Evolutionary conservation across 345 rosid species (phyloP).

Genomic region (Passiflora organensis): DNA sequence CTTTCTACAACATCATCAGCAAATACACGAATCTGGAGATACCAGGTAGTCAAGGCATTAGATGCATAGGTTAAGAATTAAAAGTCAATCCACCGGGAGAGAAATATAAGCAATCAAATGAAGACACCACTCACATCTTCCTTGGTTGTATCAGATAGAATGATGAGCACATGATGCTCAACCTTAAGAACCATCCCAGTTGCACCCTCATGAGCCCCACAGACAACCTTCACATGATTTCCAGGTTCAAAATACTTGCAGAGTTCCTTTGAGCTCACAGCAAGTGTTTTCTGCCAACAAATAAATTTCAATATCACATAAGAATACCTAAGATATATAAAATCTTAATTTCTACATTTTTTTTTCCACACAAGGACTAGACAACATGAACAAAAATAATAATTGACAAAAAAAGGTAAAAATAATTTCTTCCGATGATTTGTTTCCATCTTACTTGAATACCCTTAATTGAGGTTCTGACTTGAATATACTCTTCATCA

Average conservation of each 20-base stretch:
- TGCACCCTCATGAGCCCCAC: conserved; percentile 89
- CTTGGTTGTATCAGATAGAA: conserved; percentile 87
- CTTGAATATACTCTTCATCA: conserved; percentile 88
- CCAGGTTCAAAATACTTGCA: conserved; percentile 97
- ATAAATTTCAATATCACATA: conserved; percentile 9
- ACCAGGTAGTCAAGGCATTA: conserved; percentile 13
- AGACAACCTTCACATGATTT: conserved; percentile 92
- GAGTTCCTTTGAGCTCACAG: conserved; percentile 77
- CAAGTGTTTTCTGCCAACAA: conserved; percentile 63
- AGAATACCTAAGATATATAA: neutral
- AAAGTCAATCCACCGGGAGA: neutral
- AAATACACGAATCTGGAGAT: conserved; percentile 70
- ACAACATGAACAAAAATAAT: neutral
- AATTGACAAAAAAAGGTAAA: neutral
- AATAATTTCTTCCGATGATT: conserved; percentile 2
- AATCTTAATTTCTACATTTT: too few species aligned
- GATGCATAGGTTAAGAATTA: neutral
- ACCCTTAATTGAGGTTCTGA: conserved; percentile 83
- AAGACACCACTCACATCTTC: conserved; percentile 61
- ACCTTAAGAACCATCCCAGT: conserved; percentile 99
- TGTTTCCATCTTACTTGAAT: conserved; percentile 62
- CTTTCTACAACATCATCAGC: conserved; percentile 96
- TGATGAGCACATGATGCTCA: conserved; percentile 86
- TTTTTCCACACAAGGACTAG: neutral
- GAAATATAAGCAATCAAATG: neutral